Evolutionary conservation across 805 yeast genomes (phyloP).

Genomic region (Maudiozyma bulderi): DNA sequence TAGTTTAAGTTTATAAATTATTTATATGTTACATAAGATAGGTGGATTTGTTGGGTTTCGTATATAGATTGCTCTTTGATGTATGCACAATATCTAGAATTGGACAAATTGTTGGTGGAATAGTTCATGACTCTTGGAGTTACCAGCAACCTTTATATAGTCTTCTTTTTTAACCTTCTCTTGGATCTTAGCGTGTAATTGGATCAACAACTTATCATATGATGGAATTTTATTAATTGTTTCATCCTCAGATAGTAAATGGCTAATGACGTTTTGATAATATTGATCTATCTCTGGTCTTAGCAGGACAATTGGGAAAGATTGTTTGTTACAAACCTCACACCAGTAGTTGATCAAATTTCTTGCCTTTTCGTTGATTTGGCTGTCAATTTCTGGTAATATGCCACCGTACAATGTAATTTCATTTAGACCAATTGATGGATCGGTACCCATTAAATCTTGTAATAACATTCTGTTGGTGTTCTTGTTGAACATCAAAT

Average conservation of each 20-base stretch:
- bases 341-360: conserved; percentile 46
- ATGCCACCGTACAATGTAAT: conserved; percentile 32
- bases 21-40: background rate
- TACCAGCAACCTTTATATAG: conserved; percentile 17
- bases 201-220: conserved; percentile 57
- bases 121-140: conserved; percentile 18
- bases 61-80: no score
- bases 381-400: conserved; percentile 63
- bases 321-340: conserved; percentile 14
- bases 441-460: conserved; percentile 64
- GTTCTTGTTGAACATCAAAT: conserved; percentile 59
- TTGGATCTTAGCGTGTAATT: conserved; percentile 55
- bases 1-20: no score
- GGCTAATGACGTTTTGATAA: conserved; percentile 33
- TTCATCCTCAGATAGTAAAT: conserved; percentile 66
- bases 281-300: conserved; percentile 28
- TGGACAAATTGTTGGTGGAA: conserved; percentile 29
- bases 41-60: background rate
- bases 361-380: conserved; percentile 57
- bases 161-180: conserved; percentile 42
- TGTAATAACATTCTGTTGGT: conserved; percentile 57
- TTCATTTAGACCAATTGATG: conserved; percentile 13
- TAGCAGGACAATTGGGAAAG: conserved; percentile 21
- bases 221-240: conserved; percentile 43
- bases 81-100: conserved; percentile 9